A percentile compares a stretch with the other conserved stretches of the same genome.
Conservation (phyloP, 306 rosid genomes). For the Oemleria cerasiformis region DNA sequence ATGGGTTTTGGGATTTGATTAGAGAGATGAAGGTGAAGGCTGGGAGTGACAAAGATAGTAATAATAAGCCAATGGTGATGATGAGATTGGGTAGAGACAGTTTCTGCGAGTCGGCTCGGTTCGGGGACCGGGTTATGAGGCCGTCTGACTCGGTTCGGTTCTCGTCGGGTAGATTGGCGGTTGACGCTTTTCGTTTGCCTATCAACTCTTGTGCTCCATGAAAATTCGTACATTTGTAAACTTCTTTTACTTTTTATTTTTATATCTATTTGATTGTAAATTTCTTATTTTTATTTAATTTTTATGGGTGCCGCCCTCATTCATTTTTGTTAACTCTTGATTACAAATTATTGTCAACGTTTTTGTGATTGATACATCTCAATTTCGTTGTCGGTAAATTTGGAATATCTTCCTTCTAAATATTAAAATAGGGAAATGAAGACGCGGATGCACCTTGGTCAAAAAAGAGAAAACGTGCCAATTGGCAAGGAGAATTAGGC, state of each 20-base stretch:
- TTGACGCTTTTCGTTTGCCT: conserved; percentile 7
- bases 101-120: conserved; percentile 56
- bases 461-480: too few species aligned
- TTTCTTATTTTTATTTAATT: neutral
- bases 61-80: conserved; percentile 1
- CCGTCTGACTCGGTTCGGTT: conserved; percentile 35
- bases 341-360: too few species aligned
- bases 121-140: conserved; percentile 19
- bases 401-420: too few species aligned
- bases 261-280: neutral
- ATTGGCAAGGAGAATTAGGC: too few species aligned
- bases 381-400: too few species aligned
- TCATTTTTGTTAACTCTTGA: neutral
- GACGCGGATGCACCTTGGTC: too few species aligned
- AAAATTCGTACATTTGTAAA: neutral
- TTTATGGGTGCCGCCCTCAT: neutral
- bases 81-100: conserved; percentile 3
- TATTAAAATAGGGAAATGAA: too few species aligned
- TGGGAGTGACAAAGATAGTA: conserved; percentile 20
- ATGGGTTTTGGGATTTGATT: conserved; percentile 51
- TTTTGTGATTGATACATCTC: too few species aligned
- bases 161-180: conserved; percentile 47
- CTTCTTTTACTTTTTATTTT: neutral
- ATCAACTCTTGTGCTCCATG: neutral
- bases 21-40: conserved; percentile 36